A percentile compares a stretch with the other conserved stretches of the same genome.
Conservation (phyloP, 768 basidiomycete genomes). For the Trametes gibbosa region DNA sequence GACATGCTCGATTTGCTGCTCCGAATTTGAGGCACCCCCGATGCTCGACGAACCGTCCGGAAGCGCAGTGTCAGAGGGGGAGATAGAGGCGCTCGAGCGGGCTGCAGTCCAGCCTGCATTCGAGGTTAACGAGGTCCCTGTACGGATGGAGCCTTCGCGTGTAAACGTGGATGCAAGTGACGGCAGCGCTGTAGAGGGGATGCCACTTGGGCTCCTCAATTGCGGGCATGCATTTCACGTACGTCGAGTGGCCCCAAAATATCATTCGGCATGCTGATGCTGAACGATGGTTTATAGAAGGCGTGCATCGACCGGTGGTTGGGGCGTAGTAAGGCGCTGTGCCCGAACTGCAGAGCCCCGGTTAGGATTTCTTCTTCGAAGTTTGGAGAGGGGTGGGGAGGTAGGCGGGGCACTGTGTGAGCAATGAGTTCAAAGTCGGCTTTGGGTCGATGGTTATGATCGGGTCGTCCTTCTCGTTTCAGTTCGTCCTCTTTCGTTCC, state of each 20-base stretch:
- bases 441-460: no score
- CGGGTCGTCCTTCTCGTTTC: no score
- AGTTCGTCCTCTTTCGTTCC: no score
- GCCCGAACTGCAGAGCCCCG: background rate
- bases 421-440: background rate
- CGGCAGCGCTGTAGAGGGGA: constrained; percentile 25
- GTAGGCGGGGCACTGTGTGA: background rate
- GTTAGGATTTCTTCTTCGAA: background rate
- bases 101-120: background rate
- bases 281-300: background rate
- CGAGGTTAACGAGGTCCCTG: background rate
- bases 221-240: constrained; percentile 93
- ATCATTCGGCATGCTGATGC: background rate
- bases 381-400: background rate
- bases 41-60: constrained; percentile 27
- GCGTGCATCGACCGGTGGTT: constrained; percentile 3
- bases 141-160: background rate
- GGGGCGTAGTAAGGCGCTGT: background rate
- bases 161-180: background rate
- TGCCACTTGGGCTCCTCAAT: constrained; percentile 68
- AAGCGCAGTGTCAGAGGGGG: constrained; percentile 19
- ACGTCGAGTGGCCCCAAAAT: constrained; percentile 29
- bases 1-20: constrained; percentile 77
- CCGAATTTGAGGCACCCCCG: constrained; percentile 78
- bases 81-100: background rate